phyloP scores from a whole-genome alignment of 148 eudicot genomes.

The Salicornia ramosissima region DNA sequence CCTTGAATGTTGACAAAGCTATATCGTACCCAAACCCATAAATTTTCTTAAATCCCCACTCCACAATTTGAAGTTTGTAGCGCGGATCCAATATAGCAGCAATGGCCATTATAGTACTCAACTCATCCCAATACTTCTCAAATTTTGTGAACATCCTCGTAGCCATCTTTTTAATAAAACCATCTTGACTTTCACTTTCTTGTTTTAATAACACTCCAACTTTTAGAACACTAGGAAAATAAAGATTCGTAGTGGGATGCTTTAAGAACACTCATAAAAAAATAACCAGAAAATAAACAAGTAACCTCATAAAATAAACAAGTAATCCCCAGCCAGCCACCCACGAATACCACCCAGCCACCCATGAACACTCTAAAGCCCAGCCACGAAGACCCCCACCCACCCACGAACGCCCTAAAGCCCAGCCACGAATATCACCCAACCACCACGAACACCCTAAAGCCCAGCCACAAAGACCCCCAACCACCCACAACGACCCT shows the following conservation, averaged over 20 bases:
- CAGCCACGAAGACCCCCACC: no score
- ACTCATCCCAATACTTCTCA: conserved; percentile 3
- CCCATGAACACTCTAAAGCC: no score
- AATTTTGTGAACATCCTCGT: neutral
- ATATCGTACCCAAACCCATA: neutral
- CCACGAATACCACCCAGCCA: no score
- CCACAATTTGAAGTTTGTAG: neutral
- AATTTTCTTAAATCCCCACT: neutral
- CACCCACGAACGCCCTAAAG: no score
- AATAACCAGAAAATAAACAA: neutral
- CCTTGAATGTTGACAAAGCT: no score
- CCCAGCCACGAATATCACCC: no score
- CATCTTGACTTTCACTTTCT: neutral
- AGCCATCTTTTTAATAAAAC: neutral
- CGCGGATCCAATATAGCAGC: conserved; percentile 7
- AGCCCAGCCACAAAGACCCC: no score
- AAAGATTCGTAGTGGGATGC: conserved; percentile 4
- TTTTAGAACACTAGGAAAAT: neutral
- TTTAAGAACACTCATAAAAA: no score
- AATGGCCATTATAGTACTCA: neutral
- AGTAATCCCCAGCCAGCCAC: no score
- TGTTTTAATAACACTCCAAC: neutral
- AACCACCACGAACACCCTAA: no score
- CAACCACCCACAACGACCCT: no score
- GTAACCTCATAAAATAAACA: conserved; percentile 9